Conservation (phyloP, 169 alveolate genomes). For the Eimeria acervulina region DNA sequence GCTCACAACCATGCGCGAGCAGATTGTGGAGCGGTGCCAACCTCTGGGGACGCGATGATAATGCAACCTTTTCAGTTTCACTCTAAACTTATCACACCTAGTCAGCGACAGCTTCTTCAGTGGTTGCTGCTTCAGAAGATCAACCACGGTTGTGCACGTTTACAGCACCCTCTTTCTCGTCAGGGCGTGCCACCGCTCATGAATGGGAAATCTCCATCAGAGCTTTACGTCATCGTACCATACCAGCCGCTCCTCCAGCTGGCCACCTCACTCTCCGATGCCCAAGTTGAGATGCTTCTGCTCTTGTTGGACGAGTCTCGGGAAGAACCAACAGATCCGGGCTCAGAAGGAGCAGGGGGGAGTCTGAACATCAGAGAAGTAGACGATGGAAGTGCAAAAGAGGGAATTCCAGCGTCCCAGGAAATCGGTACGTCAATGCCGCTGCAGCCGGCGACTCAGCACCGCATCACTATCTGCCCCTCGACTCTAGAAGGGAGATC, state of each 20-base stretch:
- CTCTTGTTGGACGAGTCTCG: neutral
- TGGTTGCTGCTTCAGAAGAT: neutral
- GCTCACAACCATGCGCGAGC: neutral
- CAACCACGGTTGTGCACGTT: neutral
- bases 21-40: neutral
- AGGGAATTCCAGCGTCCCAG: neutral
- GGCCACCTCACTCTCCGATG: neutral
- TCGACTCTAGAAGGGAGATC: neutral
- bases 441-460: neutral
- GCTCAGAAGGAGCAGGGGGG: neutral
- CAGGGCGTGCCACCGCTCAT: neutral
- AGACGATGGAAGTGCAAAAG: neutral
- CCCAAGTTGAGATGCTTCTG: constrained; percentile 49
- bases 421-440: neutral
- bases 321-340: neutral
- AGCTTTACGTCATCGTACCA: neutral
- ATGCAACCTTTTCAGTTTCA: neutral
- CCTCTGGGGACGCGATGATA: neutral
- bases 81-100: neutral
- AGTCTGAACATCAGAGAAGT: neutral
- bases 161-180: neutral
- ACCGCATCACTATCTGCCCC: neutral
- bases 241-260: constrained; percentile 27
- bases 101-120: constrained; percentile 1
- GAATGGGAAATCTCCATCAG: neutral